Evolutionary conservation across 75 land plant genomes (phyloP).

Genomic region (Larix kaempferi): DNA sequence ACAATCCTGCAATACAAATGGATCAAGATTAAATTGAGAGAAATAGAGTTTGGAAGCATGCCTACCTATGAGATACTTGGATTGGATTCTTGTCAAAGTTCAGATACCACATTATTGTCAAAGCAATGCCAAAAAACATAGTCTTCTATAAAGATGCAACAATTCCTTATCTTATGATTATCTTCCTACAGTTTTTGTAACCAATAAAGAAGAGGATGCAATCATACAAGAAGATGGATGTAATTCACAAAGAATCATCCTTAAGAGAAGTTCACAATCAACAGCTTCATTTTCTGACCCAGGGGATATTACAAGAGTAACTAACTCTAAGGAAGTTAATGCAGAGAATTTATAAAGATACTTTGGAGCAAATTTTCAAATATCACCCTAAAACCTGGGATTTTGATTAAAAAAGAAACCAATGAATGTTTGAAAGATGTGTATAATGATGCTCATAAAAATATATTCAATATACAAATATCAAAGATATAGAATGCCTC

Average conservation of each 20-base stretch:
- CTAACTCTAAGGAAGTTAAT: background rate
- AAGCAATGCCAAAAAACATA: background rate
- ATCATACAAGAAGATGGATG: background rate
- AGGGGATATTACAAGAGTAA: background rate
- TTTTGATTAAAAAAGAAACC: background rate
- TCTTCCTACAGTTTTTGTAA: background rate
- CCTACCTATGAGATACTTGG: background rate
- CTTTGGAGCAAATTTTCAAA: background rate
- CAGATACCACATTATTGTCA: background rate
- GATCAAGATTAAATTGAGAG: background rate
- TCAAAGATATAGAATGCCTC: too few relatives aligned
- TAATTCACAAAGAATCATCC: background rate
- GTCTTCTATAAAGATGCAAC: background rate
- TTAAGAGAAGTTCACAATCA: background rate
- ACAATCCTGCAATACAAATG: background rate
- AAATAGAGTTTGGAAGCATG: background rate
- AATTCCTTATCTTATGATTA: background rate
- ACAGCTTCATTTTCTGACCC: conserved; percentile 1
- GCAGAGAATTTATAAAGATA: background rate
- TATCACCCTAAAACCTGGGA: background rate
- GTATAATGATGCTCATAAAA: background rate
- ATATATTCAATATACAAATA: too few relatives aligned
- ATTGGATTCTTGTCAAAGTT: conserved; percentile 5
- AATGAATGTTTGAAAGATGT: conserved; percentile 1
- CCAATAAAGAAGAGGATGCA: background rate